Evolutionary conservation across 78 protist genomes (phyloP), one percentile per base, ranked within the genome.

Genomic region (Guillardia theta): DNA sequence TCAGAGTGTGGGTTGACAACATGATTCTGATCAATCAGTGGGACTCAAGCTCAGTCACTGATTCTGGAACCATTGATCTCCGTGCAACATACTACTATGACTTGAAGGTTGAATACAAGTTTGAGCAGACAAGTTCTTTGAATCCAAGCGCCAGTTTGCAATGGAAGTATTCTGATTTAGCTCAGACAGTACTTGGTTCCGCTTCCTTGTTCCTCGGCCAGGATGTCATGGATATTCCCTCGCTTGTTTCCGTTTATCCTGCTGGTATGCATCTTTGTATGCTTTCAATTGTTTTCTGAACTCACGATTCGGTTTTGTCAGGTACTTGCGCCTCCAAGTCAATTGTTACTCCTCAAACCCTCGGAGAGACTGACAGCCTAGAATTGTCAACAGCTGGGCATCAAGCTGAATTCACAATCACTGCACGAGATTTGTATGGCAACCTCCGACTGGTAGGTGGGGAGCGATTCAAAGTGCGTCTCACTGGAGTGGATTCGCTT

Each of bases 1-100:
- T 80, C 44, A 0, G 90, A 30, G 33, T 80, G 90, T 80, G 90
- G 90, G 90, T 80, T 15, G 90, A 80, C 50, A 80, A 80, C 37
- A 10, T 37, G 45, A 12, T 80, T 46, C 44, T 80, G 45, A 80
- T 80, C 37, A 30, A 80, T 15, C 90, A 80, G 90, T 58, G 70
- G 70, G 27, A 24, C 39, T 58, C 70, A 30, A 24, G 21, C 1
- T 24, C 70, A 0, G 70, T 6, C 4, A 30, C 39, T 1, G 70
- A 58, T 6, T 44, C 90, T 33, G 90, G 54, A 22, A 80, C 54
- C 50, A 80, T 80, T 4, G 58, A 44, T 37, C 90, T 80, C 37
- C 48, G 45, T 3, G 22, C 46, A 1, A 30, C 10, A 24, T 39
- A 44, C 90, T 80, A 80, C 90, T 80, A 80, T 8, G 90, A 80